Percentiles rank a stretch among this genome's conserved stretches.
Conservation (phyloP, 108 stramenopile genomes). For the Phaeodactylum tricornutum region DNA sequence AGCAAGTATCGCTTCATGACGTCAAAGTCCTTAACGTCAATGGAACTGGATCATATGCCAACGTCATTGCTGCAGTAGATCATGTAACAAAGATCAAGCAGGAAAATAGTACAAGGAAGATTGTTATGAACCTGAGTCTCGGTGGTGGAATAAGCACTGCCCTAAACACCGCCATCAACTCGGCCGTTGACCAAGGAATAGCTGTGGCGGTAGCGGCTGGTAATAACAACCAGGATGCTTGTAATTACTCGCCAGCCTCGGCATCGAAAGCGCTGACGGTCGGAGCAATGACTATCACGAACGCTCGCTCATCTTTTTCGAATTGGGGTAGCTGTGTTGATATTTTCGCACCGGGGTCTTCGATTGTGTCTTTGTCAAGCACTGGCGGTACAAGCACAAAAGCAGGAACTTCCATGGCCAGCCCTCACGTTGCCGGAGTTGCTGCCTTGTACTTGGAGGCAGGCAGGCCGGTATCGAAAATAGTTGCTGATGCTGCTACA, state of each 20-base stretch:
- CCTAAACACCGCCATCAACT: constrained; percentile 1
- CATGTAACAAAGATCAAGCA: neutral
- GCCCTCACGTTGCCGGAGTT: constrained; percentile 63
- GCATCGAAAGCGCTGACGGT: constrained; percentile 39
- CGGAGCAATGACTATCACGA: constrained; percentile 6
- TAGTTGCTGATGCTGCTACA: no score
- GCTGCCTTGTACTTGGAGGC: constrained; percentile 31
- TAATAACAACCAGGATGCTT: constrained; percentile 24
- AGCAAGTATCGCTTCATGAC: neutral
- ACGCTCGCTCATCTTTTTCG: constrained; percentile 3
- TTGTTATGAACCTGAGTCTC: constrained; percentile 33
- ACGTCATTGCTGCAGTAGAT: neutral
- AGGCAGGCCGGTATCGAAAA: no score
- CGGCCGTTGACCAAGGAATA: constrained; percentile 28
- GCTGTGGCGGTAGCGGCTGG: constrained; percentile 51
- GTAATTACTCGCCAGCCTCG: constrained; percentile 31
- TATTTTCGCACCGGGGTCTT: constrained; percentile 39
- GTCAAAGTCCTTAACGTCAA: neutral
- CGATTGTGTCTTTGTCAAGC: constrained; percentile 19
- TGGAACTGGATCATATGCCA: neutral
- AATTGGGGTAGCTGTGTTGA: constrained; percentile 15
- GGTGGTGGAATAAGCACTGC: constrained; percentile 15
- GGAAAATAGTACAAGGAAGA: constrained; percentile 14
- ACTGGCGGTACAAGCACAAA: no score
- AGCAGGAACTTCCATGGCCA: constrained; percentile 47